Evolutionary conservation across 495 filamentous ascomycete species (phyloP).

Genomic region (Letharia columbiana): DNA sequence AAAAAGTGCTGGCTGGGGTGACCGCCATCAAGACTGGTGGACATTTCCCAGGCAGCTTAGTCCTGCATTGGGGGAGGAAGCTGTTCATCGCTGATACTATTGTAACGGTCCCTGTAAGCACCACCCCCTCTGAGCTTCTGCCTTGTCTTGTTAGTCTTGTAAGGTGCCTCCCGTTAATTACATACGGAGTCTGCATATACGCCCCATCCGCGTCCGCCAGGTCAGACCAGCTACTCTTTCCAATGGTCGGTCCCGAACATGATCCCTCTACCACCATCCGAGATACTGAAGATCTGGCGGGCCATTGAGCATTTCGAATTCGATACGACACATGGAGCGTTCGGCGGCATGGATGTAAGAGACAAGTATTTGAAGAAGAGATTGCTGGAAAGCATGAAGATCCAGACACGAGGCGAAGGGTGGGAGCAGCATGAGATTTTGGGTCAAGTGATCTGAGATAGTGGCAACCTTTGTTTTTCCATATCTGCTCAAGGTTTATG

Average conservation of each 20-base stretch:
- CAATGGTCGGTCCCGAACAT: slow-evolving; percentile 77
- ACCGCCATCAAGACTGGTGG: slow-evolving; percentile 60
- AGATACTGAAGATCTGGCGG: slow-evolving; percentile 41
- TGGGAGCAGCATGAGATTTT: slow-evolving; percentile 17
- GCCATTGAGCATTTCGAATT: slow-evolving; percentile 39
- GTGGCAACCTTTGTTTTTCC: background rate
- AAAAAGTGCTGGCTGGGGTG: slow-evolving; percentile 43
- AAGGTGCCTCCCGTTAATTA: slow-evolving; percentile 18
- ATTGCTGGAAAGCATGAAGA: slow-evolving; percentile 67
- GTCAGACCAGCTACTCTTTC: slow-evolving; percentile 58
- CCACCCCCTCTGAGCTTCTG: background rate
- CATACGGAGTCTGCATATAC: slow-evolving; percentile 29
- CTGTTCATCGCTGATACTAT: slow-evolving; percentile 67
- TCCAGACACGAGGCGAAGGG: slow-evolving; percentile 45
- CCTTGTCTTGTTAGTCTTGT: background rate
- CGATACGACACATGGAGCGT: slow-evolving; percentile 56
- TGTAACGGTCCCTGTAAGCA: slow-evolving; percentile 52
- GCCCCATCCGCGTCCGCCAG: slow-evolving; percentile 36
- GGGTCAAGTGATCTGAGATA: background rate
- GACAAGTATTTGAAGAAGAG: slow-evolving; percentile 49
- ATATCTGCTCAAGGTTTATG: background rate
- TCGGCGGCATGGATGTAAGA: slow-evolving; percentile 51
- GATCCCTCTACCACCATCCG: slow-evolving; percentile 51
- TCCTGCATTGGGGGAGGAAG: slow-evolving; percentile 47
- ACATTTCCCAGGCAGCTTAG: slow-evolving; percentile 64